Percentiles rank a stretch among this genome's conserved stretches.
phyloP scores from a whole-genome alignment of 345 rosid genomes.

The Litchi chinensis region DNA sequence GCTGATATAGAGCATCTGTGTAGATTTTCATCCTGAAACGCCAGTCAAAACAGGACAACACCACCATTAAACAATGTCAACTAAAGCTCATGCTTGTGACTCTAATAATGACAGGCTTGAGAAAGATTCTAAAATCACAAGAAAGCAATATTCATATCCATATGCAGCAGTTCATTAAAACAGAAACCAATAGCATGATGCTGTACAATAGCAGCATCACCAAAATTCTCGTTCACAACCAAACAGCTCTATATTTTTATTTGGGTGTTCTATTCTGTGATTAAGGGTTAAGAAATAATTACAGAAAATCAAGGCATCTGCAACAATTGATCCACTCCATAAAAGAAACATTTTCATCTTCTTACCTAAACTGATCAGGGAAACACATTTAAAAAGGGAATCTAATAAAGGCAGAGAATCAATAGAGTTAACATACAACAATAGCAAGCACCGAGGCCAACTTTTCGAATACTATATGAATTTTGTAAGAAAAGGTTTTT shows the following conservation, averaged over 20 bases:
- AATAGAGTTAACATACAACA: neutral
- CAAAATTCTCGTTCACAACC: neutral
- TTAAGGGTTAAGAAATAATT: neutral
- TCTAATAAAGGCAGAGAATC: neutral
- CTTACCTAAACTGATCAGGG: neutral
- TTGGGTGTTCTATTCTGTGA: neutral
- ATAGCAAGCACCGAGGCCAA: neutral
- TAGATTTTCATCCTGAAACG: constrained; percentile 88
- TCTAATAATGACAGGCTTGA: constrained; percentile 2
- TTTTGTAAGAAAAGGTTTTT: neutral
- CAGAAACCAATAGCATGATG: neutral
- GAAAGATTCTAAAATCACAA: constrained; percentile 10
- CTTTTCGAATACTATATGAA: neutral
- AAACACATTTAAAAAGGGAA: neutral
- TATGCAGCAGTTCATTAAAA: neutral
- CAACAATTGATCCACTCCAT: neutral
- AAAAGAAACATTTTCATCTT: neutral
- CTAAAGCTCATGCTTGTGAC: constrained; percentile 1
- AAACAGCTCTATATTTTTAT: neutral
- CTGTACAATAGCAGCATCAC: neutral
- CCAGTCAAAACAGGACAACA: constrained; percentile 6
- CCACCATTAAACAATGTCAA: neutral
- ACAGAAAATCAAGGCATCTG: neutral
- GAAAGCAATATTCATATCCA: neutral
- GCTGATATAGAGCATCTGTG: constrained; percentile 95